These are phyloP conservation scores for Pisolithus thermaeus DNA, from an alignment of 1,284 basidiomycete species.

Conservation along the genomic window DNA sequence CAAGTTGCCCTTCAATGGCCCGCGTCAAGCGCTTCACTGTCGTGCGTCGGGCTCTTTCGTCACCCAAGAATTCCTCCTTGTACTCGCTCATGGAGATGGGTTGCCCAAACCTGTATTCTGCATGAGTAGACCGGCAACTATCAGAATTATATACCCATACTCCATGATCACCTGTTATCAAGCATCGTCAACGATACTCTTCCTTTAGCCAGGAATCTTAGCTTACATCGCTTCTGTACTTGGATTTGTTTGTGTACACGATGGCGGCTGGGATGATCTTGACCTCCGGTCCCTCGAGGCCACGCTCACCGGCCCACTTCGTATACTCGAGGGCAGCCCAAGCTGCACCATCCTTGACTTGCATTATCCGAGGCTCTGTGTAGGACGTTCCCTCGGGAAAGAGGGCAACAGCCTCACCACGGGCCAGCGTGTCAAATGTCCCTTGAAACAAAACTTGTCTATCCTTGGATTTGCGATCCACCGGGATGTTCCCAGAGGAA, in stretches of 20 bases:
- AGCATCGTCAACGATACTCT: neutral
- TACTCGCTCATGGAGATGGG: constrained; percentile 76
- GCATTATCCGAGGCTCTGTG: constrained; percentile 88
- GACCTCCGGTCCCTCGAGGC: constrained; percentile 32
- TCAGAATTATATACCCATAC: constrained; percentile 35
- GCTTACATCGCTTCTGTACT: constrained; percentile 79
- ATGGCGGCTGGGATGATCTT: constrained; percentile 81
- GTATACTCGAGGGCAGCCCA: constrained; percentile 94
- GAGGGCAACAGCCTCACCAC: constrained; percentile 79
- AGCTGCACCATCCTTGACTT: constrained; percentile 92
- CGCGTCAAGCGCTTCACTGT: constrained; percentile 88
- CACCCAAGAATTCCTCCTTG: constrained; percentile 67
- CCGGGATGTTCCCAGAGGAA: constrained; percentile 92
- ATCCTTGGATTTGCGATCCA: constrained; percentile 90
- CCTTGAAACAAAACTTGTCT: constrained; percentile 85
- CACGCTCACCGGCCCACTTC: constrained; percentile 63
- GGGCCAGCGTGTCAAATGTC: constrained; percentile 80
- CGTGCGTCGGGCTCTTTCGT: constrained; percentile 63
- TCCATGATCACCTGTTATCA: constrained; percentile 58
- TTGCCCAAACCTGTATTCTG: constrained; percentile 61
- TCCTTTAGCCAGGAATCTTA: constrained; percentile 5
- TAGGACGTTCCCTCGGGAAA: constrained; percentile 93
- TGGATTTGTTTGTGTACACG: constrained; percentile 92
- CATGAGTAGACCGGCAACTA: constrained; percentile 12
- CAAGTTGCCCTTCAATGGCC: constrained; percentile 64